Base-by-base conservation (phyloP, 1,284 basidiomycete genomes). In the Leccinum subrobustum region DNA sequence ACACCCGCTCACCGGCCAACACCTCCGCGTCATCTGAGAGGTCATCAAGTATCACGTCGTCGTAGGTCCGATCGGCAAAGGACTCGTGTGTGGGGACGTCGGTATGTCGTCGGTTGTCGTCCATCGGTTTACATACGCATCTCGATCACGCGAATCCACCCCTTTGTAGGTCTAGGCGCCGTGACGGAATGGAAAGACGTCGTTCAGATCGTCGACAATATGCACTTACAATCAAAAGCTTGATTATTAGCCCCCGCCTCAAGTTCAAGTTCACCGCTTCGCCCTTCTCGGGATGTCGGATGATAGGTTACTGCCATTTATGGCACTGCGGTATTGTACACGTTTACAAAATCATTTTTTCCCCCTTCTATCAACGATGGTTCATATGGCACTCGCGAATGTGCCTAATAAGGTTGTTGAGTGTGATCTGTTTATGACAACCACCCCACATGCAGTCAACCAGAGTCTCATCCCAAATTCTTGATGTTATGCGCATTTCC, bases 71-170 rank as follows among this genome's bases (percentile, higher is more conserved):
- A 89, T 96, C 44, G 87, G 87, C 1, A 97, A 96, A 75, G 78
- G 70, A 20, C 80, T 99, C 5, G 96, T 96, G 3, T 99, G 96
- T 71, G 96, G 96, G 1, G 96, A 99, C 74, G 74, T 92, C 54
- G 95, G 96, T 89, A 67, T 57, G 85, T 72, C 5, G 35, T 35
- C 20, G 37, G 3, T 12, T 72, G 35, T 42, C 0, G 31, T 27
- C 56, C 31, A 59, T 27, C n/a, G 9, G 18, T 20, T 52, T 39
- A 4, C 1, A 3, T 16, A 16, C 35, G 14, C 14, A 37, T n/a
- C 9, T 52, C 31, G n/a, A 6, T 47, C 11, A 48, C 25, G 20
- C 20, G 20, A 23, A 23, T 23, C 20, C 20, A 42, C 61, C 31
- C 18, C 18, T 11, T 16, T 6, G 4, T 25, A 25, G 25, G 25